Conservation (phyloP, 2,329 filamentous ascomycete species). For the Aspergillus latus region DNA sequence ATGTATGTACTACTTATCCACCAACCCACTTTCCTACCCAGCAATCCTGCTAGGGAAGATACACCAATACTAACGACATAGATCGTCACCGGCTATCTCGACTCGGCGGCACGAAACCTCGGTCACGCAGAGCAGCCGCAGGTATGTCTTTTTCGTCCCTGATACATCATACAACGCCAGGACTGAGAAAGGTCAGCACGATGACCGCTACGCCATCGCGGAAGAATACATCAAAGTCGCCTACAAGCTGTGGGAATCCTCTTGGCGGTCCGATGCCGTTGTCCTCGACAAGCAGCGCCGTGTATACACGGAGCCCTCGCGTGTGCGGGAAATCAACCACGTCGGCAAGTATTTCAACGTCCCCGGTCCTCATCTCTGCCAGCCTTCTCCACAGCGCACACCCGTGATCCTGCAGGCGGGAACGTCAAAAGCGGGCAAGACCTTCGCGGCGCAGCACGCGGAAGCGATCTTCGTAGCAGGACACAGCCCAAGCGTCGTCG, state of each 20-base stretch:
- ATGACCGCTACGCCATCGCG: slow-evolving; percentile 63
- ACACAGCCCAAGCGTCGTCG: slow-evolving; percentile 62
- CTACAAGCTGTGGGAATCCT: slow-evolving; percentile 67
- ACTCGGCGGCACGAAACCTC: slow-evolving; percentile 65
- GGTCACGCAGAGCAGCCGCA: slow-evolving; percentile 56
- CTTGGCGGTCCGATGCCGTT: slow-evolving; percentile 67
- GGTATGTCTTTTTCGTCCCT: slow-evolving; percentile 19
- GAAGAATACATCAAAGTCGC: slow-evolving; percentile 65
- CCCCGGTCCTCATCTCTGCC: slow-evolving; percentile 64
- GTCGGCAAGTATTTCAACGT: slow-evolving; percentile 63
- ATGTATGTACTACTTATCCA: slow-evolving; percentile 37
- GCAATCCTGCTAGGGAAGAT: too few relatives aligned
- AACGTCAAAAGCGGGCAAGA: slow-evolving; percentile 64
- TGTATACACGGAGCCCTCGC: slow-evolving; percentile 59
- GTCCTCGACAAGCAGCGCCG: slow-evolving; percentile 58
- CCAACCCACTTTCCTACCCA: too few relatives aligned
- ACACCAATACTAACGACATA: slow-evolving; percentile 22
- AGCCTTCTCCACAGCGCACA: slow-evolving; percentile 67
- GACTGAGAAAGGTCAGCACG: slow-evolving; percentile 49
- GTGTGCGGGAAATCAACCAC: slow-evolving; percentile 67
- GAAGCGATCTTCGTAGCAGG: slow-evolving; percentile 70
- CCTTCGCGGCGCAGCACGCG: slow-evolving; percentile 68
- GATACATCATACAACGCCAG: not conserved
- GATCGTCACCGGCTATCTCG: slow-evolving; percentile 68
- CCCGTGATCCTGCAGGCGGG: slow-evolving; percentile 70